Conservation (phyloP, 2,329 filamentous ascomycete species). For the Hymenoscyphus occultus region DNA sequence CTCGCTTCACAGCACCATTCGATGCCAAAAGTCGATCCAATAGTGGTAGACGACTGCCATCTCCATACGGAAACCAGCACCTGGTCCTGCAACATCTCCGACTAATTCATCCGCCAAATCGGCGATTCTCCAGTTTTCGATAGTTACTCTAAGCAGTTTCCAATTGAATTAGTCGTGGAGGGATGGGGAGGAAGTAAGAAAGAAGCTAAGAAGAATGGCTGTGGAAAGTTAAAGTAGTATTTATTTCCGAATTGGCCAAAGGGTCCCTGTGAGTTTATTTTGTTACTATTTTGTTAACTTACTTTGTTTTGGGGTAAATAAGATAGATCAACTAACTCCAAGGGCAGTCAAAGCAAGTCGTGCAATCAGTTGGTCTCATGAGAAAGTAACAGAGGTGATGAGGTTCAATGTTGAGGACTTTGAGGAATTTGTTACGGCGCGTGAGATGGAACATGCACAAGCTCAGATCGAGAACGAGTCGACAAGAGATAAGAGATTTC, state of each 20-base stretch:
- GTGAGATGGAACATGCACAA: neutral
- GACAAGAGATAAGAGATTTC: neutral
- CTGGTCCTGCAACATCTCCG: neutral
- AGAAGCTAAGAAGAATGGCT: neutral
- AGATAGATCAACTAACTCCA: neutral
- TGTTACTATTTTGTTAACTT: too few species aligned
- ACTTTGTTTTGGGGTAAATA: too few species aligned
- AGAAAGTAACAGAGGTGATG: neutral
- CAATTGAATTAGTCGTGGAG: neutral
- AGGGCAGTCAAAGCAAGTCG: neutral
- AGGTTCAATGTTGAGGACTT: neutral
- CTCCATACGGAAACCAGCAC: neutral
- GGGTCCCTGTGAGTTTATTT: neutral
- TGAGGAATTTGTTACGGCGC: neutral
- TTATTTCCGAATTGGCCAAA: neutral
- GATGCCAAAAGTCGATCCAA: neutral
- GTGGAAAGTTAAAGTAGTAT: neutral
- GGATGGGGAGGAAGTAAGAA: neutral
- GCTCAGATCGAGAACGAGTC: neutral
- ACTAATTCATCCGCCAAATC: neutral
- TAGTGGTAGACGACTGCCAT: neutral
- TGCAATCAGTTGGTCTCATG: neutral
- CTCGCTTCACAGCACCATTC: neutral
- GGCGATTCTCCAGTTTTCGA: neutral
- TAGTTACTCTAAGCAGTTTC: neutral